phyloP scores from a whole-genome alignment of 2,329 filamentous ascomycete genomes.

The Sarocladiaceae sp. region DNA sequence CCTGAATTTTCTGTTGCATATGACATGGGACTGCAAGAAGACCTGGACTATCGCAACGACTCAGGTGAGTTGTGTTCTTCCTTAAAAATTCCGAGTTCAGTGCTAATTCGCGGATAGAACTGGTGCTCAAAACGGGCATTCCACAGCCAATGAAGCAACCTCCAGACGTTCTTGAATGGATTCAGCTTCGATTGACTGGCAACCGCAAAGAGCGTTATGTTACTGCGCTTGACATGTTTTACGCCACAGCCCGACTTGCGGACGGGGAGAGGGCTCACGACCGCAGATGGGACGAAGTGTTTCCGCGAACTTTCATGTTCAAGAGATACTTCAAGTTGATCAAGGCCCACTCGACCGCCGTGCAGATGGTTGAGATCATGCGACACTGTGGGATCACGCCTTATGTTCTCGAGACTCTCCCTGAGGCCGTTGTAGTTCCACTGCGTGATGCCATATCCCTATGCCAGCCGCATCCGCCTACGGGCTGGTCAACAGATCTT shows the following conservation, averaged over 20 bases:
- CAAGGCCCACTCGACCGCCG: conserved; percentile 41
- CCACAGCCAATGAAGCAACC: conserved; percentile 24
- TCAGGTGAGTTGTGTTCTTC: not conserved
- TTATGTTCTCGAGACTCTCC: conserved; percentile 71
- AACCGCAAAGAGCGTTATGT: conserved; percentile 30
- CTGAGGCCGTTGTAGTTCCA: conserved; percentile 74
- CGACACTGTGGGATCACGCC: conserved; percentile 60
- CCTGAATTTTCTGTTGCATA: conserved; percentile 40
- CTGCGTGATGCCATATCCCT: conserved; percentile 78
- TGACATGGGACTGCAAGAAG: conserved; percentile 46
- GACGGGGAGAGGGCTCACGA: conserved; percentile 29
- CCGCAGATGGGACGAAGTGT: conserved; percentile 38
- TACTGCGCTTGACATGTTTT: conserved; percentile 39
- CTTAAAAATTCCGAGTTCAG: not conserved
- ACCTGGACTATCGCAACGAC: conserved; percentile 30
- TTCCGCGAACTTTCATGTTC: conserved; percentile 66
- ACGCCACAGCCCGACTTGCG: conserved; percentile 28
- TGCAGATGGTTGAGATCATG: conserved; percentile 68
- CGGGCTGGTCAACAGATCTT: conserved; percentile 65
- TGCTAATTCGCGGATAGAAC: conserved; percentile 19
- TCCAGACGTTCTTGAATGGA: conserved; percentile 48
- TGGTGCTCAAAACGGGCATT: conserved; percentile 25
- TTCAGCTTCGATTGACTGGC: conserved; percentile 39
- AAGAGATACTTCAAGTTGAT: conserved; percentile 59
- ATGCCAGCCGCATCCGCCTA: conserved; percentile 76